Conservation (phyloP, 2,329 filamentous ascomycete species). For the Bipolaris zeicola region DNA sequence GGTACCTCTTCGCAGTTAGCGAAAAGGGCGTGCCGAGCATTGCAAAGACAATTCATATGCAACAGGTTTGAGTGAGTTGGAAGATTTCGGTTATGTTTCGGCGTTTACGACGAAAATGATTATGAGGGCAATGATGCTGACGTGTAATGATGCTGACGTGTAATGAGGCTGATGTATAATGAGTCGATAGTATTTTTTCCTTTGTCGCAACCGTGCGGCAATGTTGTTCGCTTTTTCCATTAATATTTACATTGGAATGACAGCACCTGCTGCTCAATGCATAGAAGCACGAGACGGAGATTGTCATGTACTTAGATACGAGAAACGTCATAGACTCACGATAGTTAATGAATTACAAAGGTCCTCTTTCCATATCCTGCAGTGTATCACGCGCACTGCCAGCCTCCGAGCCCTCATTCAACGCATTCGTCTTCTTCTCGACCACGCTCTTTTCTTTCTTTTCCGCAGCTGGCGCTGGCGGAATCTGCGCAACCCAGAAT, state of each 20-base stretch:
- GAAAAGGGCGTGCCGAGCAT: slow-evolving; percentile 23
- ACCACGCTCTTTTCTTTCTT: slow-evolving; percentile 14
- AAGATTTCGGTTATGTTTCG: neutral
- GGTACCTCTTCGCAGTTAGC: slow-evolving; percentile 28
- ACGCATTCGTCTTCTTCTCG: slow-evolving; percentile 4
- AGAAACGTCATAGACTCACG: neutral
- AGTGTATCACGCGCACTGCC: slow-evolving; percentile 19
- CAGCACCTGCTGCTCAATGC: neutral
- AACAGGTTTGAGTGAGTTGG: neutral
- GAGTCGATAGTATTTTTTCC: neutral
- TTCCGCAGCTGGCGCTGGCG: slow-evolving; percentile 24
- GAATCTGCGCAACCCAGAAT: slow-evolving; percentile 53
- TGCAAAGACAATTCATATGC: slow-evolving; percentile 19
- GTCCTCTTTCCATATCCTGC: slow-evolving; percentile 28
- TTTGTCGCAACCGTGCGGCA: neutral
- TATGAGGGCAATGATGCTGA: neutral
- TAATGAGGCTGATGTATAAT: neutral
- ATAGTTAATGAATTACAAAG: neutral
- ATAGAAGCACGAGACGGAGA: neutral
- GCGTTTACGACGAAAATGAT: neutral
- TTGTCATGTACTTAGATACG: neutral
- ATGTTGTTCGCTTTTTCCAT: neutral
- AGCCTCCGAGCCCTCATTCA: slow-evolving; percentile 16
- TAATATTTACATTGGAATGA: neutral
- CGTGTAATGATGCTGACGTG: neutral